These are phyloP conservation scores for Phragmites australis DNA, from an alignment of 176 grass and related monocot species.

Conservation along the genomic window DNA sequence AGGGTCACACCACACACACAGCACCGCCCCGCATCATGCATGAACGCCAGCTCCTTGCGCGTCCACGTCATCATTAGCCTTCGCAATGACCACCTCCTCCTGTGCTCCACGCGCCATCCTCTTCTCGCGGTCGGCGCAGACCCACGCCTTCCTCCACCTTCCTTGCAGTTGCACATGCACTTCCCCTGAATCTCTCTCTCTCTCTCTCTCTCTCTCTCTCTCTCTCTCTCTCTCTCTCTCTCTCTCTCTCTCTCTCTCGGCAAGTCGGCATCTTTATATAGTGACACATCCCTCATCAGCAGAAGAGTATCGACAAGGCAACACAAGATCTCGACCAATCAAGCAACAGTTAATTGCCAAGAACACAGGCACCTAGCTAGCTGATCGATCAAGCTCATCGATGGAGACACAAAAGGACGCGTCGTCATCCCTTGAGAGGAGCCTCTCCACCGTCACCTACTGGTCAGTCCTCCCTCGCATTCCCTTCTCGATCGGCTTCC, in stretches of 20 bases:
- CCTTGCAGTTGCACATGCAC: background rate
- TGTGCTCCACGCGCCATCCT: background rate
- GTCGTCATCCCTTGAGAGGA: background rate
- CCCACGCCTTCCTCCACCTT: constrained; percentile 3
- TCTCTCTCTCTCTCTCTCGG: too few relatives aligned
- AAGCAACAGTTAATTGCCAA: background rate
- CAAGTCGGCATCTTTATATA: background rate
- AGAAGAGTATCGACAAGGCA: too few relatives aligned
- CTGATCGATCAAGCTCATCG: background rate
- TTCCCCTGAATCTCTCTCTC: too few relatives aligned
- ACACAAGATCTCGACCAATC: background rate
- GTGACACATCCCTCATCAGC: background rate
- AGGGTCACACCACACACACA: background rate
- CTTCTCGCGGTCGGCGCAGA: constrained; percentile 22
- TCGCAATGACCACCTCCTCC: background rate
- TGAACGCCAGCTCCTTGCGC: background rate
- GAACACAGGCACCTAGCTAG: background rate
- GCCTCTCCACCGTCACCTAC: constrained; percentile 49
- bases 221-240: too few relatives aligned
- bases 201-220: too few relatives aligned
- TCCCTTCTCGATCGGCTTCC: background rate
- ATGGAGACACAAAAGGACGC: background rate
- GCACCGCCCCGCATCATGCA: background rate
- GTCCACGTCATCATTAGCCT: background rate
- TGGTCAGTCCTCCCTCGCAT: constrained; percentile 1